These are phyloP conservation scores for Antarctomyces pellizariae DNA, from an alignment of 495 filamentous ascomycete genomes.

Conservation along the genomic window DNA sequence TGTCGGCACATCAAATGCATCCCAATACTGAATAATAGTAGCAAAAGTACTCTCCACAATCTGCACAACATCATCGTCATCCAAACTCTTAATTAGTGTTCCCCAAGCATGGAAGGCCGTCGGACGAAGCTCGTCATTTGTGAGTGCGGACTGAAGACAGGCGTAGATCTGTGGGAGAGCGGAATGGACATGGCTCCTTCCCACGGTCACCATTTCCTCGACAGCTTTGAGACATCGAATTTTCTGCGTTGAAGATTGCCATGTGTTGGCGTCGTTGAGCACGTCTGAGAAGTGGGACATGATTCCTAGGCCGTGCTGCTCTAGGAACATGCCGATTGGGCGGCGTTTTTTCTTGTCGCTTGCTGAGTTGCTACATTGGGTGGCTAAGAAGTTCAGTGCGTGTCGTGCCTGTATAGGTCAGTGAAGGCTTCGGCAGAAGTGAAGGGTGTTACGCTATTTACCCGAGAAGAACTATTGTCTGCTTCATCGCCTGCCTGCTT, in stretches of 20 bases:
- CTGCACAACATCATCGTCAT: conserved; percentile 51
- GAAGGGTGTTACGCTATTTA: conserved; percentile 12
- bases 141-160: conserved; percentile 64
- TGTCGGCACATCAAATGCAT: conserved; percentile 32
- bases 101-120: conserved; percentile 69
- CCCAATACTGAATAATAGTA: conserved; percentile 64
- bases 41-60: conserved; percentile 75
- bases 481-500: conserved; percentile 53
- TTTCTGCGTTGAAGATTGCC: conserved; percentile 36
- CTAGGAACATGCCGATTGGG: conserved; percentile 53
- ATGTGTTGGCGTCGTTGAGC: conserved; percentile 44
- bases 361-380: conserved; percentile 7
- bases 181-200: conserved; percentile 40
- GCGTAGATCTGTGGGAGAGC: conserved; percentile 82
- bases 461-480: conserved; percentile 31
- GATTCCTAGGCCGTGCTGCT: conserved; percentile 68
- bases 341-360: conserved; percentile 30
- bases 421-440: conserved; percentile 2
- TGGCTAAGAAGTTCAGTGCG: conserved; percentile 1
- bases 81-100: conserved; percentile 44
- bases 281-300: conserved; percentile 60
- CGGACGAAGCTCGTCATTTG: conserved; percentile 43
- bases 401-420: conserved; percentile 16
- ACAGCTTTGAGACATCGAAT: conserved; percentile 57
- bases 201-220: conserved; percentile 64